phyloP scores from a whole-genome alignment of 2,329 filamentous ascomycete genomes.

The Fonsecaea multimorphosa region DNA sequence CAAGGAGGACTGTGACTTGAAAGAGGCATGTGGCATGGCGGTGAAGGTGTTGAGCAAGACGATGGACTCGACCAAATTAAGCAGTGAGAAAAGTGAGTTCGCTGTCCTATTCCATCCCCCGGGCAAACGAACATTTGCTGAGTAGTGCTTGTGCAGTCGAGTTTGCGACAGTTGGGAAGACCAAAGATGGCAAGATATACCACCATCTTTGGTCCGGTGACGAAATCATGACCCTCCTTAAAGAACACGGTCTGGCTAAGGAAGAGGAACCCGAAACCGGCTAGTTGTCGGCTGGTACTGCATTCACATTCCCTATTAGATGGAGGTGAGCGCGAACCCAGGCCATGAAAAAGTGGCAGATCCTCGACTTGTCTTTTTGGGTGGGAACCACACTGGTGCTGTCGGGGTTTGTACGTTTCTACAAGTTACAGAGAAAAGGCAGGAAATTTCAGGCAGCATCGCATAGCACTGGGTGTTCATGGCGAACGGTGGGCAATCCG shows the following conservation, averaged over 20 bases:
- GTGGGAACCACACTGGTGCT: not conserved
- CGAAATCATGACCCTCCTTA: slow-evolving; percentile 91
- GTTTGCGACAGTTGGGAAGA: slow-evolving; percentile 97
- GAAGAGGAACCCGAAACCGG: slow-evolving; percentile 71
- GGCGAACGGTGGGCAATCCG: slow-evolving; percentile 6
- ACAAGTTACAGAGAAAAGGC: slow-evolving; percentile 16
- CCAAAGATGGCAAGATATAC: slow-evolving; percentile 94
- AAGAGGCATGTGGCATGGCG: slow-evolving; percentile 95
- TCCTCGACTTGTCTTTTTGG: not conserved
- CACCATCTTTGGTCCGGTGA: slow-evolving; percentile 97
- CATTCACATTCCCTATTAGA: not conserved
- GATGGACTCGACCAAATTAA: slow-evolving; percentile 98
- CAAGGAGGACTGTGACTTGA: slow-evolving; percentile 95
- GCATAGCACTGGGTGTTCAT: slow-evolving; percentile 37
- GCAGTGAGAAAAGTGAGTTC: slow-evolving; percentile 94
- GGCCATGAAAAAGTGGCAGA: not conserved
- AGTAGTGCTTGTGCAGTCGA: slow-evolving; percentile 69
- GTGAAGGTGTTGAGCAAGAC: slow-evolving; percentile 99
- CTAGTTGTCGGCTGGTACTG: slow-evolving; percentile 32
- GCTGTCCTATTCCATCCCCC: slow-evolving; percentile 14
- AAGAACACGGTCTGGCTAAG: slow-evolving; percentile 95
- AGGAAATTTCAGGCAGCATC: slow-evolving; percentile 16
- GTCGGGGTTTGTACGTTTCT: not conserved
- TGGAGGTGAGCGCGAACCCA: not conserved
- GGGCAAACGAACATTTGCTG: not conserved